phyloP scores from a whole-genome alignment of 768 basidiomycete genomes.

The Russula olivacea region DNA sequence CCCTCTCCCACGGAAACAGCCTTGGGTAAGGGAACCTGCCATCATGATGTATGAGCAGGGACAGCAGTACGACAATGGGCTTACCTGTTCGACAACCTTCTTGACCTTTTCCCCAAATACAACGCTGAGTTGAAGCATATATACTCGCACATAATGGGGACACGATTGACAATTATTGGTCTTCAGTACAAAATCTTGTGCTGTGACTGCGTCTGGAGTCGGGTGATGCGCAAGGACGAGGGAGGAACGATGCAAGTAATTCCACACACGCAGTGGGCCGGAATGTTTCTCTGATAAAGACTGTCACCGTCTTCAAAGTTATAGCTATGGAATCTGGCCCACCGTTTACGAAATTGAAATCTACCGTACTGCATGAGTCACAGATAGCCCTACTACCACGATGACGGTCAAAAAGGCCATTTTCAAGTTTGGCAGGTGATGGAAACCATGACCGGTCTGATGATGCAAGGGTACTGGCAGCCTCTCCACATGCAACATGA shows the following conservation, averaged over 20 bases:
- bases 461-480: neutral
- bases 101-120: neutral
- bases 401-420: neutral
- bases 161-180: neutral
- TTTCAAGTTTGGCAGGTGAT: neutral
- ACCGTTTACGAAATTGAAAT: neutral
- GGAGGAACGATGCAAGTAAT: neutral
- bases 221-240: conserved; percentile 5
- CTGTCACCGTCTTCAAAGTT: neutral
- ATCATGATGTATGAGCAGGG: neutral
- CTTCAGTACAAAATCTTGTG: neutral
- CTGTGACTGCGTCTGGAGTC: neutral
- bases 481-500: conserved; percentile 7
- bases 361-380: neutral
- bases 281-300: neutral
- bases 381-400: neutral
- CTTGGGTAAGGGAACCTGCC: conserved; percentile 5
- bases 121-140: neutral
- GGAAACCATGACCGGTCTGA: neutral
- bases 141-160: neutral
- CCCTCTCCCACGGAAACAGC: neutral
- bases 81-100: neutral
- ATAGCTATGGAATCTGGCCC: neutral
- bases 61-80: neutral
- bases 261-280: neutral